Percentiles rank a stretch among this genome's conserved stretches.
phyloP scores from a whole-genome alignment of 2,329 filamentous ascomycete genomes.

The Calonectria henricotiae region DNA sequence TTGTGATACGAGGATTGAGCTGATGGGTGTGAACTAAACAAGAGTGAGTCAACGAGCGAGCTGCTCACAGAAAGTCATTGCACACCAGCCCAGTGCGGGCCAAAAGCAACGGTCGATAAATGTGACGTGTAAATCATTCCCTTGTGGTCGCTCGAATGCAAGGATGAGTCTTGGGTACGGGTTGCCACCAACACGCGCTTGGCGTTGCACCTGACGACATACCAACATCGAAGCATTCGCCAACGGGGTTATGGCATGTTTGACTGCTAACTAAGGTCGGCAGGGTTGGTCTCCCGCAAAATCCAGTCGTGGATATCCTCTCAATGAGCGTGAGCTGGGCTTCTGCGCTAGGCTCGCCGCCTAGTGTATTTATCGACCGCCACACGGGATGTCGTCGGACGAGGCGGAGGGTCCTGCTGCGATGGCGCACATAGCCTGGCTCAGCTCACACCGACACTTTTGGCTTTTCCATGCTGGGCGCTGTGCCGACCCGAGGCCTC shows the following conservation, averaged over 20 bases:
- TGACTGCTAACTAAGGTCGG: conserved; percentile 18
- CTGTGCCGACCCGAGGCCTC: conserved; percentile 41
- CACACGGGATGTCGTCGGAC: conserved; percentile 35
- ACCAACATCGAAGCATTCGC: conserved; percentile 22
- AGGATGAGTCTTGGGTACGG: conserved; percentile 20
- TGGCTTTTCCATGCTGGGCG: conserved; percentile 28
- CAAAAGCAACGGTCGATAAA: conserved; percentile 23
- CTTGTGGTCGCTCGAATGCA: conserved; percentile 14
- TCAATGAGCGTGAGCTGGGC: conserved; percentile 18
- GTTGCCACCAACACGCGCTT: conserved; percentile 31
- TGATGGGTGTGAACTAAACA: conserved; percentile 16
- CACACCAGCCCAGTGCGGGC: conserved; percentile 12
- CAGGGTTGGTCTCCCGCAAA: conserved; percentile 19
- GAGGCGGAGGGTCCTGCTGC: conserved; percentile 24
- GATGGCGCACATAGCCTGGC: conserved; percentile 18
- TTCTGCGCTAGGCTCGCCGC: conserved; percentile 27
- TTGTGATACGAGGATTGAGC: conserved; percentile 6
- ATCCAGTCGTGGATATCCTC: conserved; percentile 5
- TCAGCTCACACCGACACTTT: conserved; percentile 47
- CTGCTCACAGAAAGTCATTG: not conserved
- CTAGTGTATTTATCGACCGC: conserved; percentile 31
- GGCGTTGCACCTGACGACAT: conserved; percentile 29
- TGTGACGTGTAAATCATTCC: conserved; percentile 2
- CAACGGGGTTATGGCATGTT: conserved; percentile 22
- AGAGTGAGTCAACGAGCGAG: not conserved